These are phyloP conservation scores for Cytospora mali DNA, from an alignment of 2,329 filamentous ascomycete species.

Conservation along the genomic window DNA sequence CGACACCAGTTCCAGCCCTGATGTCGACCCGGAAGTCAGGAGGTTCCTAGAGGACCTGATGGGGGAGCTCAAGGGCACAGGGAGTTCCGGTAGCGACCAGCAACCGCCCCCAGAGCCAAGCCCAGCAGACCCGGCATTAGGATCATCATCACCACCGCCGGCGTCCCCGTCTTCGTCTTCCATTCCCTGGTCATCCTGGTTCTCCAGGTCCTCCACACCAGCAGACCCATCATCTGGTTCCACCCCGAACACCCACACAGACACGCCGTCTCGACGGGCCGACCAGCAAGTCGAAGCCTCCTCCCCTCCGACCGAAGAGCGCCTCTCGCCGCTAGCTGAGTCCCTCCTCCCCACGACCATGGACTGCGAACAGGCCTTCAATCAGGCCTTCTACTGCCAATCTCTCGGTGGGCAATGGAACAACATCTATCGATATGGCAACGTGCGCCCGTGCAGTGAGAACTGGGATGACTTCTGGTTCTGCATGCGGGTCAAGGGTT, in stretches of 20 bases:
- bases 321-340: slow-evolving; percentile 58
- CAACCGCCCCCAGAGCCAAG: slow-evolving; percentile 4
- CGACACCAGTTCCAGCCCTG: slow-evolving; percentile 12
- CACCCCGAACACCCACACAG: no score
- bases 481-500: slow-evolving; percentile 83
- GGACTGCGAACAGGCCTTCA: slow-evolving; percentile 89
- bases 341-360: slow-evolving; percentile 78
- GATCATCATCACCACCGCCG: slow-evolving; percentile 37
- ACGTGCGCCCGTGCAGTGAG: slow-evolving; percentile 74
- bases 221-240: slow-evolving; percentile 27
- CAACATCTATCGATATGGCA: slow-evolving; percentile 85
- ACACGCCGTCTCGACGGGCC: slow-evolving; percentile 29
- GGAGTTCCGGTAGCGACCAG: not conserved
- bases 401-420: slow-evolving; percentile 90
- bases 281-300: slow-evolving; percentile 30
- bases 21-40: slow-evolving; percentile 54
- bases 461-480: slow-evolving; percentile 97
- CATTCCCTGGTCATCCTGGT: slow-evolving; percentile 37
- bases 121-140: slow-evolving; percentile 34
- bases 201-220: slow-evolving; percentile 38
- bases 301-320: slow-evolving; percentile 22
- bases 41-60: slow-evolving; percentile 48
- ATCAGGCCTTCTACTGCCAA: slow-evolving; percentile 92
- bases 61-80: slow-evolving; percentile 9
- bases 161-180: slow-evolving; percentile 31